phyloP scores from a whole-genome alignment of 164 flowering plant species.

The Kalanchoe fedtschenkoi region DNA sequence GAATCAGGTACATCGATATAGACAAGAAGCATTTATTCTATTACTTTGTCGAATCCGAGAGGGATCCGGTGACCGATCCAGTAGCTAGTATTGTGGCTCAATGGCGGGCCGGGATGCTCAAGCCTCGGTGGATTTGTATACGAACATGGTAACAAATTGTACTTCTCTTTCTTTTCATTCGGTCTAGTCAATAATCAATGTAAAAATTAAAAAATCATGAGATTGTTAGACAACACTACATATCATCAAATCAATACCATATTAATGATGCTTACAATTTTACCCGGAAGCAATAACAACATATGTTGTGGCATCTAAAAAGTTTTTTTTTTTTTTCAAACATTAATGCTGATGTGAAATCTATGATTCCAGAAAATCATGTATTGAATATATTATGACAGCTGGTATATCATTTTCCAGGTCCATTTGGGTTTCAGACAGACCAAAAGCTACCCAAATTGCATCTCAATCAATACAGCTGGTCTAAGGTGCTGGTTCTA shows the following conservation, averaged over 20 bases:
- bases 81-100: conserved; percentile 31
- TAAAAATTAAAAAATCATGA: too few species aligned
- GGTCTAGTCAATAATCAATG: too few species aligned
- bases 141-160: conserved; percentile 23
- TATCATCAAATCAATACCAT: too few species aligned
- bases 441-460: conserved; percentile 19
- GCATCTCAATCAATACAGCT: conserved; percentile 29
- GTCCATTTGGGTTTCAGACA: conserved; percentile 25
- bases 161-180: too few species aligned
- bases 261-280: too few species aligned
- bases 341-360: not conserved
- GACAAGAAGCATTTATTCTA: conserved; percentile 23
- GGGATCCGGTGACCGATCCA: conserved; percentile 22
- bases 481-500: conserved; percentile 24
- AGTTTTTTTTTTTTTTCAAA: too few species aligned
- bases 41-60: conserved; percentile 25
- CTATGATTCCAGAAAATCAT: not conserved
- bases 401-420: conserved; percentile 9
- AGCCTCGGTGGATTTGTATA: conserved; percentile 33
- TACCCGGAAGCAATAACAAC: too few species aligned
- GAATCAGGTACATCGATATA: conserved; percentile 20
- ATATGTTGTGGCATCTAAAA: too few species aligned
- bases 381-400: not conserved
- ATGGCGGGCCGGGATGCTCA: conserved; percentile 37
- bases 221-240: too few species aligned